Conservation (phyloP, 768 basidiomycete species). For the Kwoniella shandongensis region DNA sequence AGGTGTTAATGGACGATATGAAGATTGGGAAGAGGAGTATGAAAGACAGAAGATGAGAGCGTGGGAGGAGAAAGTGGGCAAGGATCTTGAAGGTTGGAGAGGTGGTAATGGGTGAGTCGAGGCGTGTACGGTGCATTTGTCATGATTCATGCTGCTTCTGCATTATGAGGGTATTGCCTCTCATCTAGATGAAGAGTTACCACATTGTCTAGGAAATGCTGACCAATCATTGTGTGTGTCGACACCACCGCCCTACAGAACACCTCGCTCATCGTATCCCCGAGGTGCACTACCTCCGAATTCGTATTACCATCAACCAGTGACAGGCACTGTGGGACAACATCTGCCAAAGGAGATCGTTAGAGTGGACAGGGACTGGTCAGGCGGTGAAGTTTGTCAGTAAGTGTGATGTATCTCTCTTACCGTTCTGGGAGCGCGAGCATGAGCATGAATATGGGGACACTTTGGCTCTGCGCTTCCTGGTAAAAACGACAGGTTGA, state of each 20-base stretch:
- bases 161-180: neutral
- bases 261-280: slow-evolving; percentile 44
- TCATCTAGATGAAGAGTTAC: neutral
- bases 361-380: slow-evolving; percentile 88
- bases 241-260: no score
- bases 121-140: neutral
- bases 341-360: slow-evolving; percentile 91
- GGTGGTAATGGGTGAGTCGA: slow-evolving; percentile 38
- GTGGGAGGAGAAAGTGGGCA: slow-evolving; percentile 30
- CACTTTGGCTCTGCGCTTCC: no score
- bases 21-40: slow-evolving; percentile 38
- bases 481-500: no score
- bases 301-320: slow-evolving; percentile 66
- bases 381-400: slow-evolving; percentile 82
- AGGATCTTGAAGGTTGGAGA: slow-evolving; percentile 41
- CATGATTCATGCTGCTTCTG: neutral
- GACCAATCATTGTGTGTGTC: no score
- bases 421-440: neutral
- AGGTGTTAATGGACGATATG: neutral
- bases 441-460: no score
- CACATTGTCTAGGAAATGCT: no score
- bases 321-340: slow-evolving; percentile 78
- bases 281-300: slow-evolving; percentile 36
- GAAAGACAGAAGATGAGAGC: slow-evolving; percentile 18
- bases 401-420: slow-evolving; percentile 31